A percentile compares a stretch with the other conserved stretches of the same genome.
phyloP scores from a whole-genome alignment of 345 rosid genomes.

The Pugionium dolabratum region DNA sequence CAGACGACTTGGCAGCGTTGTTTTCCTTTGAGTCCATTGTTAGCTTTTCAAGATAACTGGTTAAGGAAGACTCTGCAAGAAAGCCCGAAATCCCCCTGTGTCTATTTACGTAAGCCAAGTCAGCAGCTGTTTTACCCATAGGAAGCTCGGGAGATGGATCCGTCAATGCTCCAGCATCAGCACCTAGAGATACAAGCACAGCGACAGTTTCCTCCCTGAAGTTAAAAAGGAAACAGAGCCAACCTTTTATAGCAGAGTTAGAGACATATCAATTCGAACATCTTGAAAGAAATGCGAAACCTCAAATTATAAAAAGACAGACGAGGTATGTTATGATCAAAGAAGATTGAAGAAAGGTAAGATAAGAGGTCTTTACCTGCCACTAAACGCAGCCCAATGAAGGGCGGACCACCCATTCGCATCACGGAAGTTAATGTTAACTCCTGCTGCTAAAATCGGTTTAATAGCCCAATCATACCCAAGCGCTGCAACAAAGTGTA shows the following conservation, averaged over 20 bases:
- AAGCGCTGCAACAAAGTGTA: constrained; percentile 84
- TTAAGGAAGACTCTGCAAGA: constrained; percentile 86
- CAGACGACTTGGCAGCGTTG: constrained; percentile 39
- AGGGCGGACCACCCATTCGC: constrained; percentile 93
- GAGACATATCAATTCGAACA: constrained; percentile 10
- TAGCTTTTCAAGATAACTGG: constrained; percentile 62
- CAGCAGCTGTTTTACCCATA: constrained; percentile 77
- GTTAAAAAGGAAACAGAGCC: constrained; percentile 22
- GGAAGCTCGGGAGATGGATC: constrained; percentile 91
- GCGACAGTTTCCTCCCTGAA: constrained; percentile 86
- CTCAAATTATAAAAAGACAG: constrained; percentile 9
- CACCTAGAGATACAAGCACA: constrained; percentile 67
- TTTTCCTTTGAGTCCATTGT: constrained; percentile 59
- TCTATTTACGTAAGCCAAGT: constrained; percentile 83
- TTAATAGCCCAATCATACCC: constrained; percentile 87
- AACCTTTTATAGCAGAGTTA: neutral
- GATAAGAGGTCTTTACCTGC: constrained; percentile 62
- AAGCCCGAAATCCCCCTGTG: constrained; percentile 93
- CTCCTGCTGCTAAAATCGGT: constrained; percentile 69
- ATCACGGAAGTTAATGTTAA: constrained; percentile 88
- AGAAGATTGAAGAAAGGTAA: constrained; percentile 3
- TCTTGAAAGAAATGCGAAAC: constrained; percentile 1
- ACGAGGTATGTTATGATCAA: neutral
- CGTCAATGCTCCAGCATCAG: constrained; percentile 67
- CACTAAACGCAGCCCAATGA: constrained; percentile 94